Percentiles rank a stretch among this genome's conserved stretches.
Evolutionary conservation across 2,329 filamentous ascomycete species (phyloP).

Genomic region (Verticillium zaregamsianum): DNA sequence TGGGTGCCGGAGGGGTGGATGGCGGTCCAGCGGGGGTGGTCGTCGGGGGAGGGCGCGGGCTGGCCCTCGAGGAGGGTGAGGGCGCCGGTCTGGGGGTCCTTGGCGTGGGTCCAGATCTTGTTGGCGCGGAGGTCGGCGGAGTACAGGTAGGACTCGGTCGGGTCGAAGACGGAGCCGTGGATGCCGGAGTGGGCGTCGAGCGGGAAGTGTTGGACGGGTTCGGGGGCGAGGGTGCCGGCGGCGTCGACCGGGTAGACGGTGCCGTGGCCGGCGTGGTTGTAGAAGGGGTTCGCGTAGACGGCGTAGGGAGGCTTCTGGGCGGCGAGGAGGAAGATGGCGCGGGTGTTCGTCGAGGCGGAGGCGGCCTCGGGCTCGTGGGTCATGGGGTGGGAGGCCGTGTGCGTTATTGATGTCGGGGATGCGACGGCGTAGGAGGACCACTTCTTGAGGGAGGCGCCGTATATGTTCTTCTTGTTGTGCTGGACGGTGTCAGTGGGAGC

Average conservation of each 20-base stretch:
- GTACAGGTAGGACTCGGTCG: conserved; percentile 70
- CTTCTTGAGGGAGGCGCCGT: conserved; percentile 90
- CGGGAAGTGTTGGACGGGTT: conserved; percentile 65
- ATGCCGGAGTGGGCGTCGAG: conserved; percentile 69
- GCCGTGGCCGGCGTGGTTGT: conserved; percentile 76
- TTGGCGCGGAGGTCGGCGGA: conserved; percentile 74
- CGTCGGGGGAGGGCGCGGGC: conserved; percentile 63
- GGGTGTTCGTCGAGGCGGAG: conserved; percentile 70
- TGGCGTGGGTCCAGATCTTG: conserved; percentile 81
- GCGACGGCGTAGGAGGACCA: conserved; percentile 80
- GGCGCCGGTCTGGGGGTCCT: conserved; percentile 37
- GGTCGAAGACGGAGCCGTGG: conserved; percentile 79
- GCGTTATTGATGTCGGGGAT: conserved; percentile 70
- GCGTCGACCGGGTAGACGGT: conserved; percentile 66
- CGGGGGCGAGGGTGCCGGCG: conserved; percentile 54
- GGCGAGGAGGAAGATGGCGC: conserved; percentile 84
- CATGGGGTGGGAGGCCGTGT: conserved; percentile 71
- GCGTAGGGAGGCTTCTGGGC: conserved; percentile 72
- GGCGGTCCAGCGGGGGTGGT: conserved; percentile 86
- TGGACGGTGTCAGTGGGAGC: conserved; percentile 26
- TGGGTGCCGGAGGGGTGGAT: conserved; percentile 75
- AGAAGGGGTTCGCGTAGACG: conserved; percentile 89
- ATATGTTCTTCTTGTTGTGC: conserved; percentile 80
- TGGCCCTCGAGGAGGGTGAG: conserved; percentile 63
- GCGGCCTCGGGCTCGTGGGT: conserved; percentile 68